Base-by-base conservation (phyloP, 1,284 basidiomycete genomes). In the Vanrija sp. region DNA sequence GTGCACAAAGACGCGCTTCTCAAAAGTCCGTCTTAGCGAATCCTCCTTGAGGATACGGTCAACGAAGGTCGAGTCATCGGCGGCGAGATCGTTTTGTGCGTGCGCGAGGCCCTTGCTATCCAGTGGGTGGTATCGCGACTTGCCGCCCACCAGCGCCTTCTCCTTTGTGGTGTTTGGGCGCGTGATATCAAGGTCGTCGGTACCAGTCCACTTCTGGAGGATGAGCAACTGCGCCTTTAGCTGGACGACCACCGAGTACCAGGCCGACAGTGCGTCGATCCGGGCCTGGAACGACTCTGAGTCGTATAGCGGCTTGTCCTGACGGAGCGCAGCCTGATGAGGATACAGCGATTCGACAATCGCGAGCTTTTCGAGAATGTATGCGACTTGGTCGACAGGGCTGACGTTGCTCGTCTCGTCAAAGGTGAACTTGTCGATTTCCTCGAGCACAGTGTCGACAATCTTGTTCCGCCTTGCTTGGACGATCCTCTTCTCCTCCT, bases 21-120 rank as follows among this genome's bases (percentile, higher is more conserved):
- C 92, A 72, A 98, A 98, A 3, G 91, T 93, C 50, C 88, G 83
- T 74, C 96, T 89, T 66, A 98, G 86, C 16, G 88, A 89, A 68
- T 97, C 95, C 76, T 98, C 96, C 73, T 98, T 98, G 58, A 98
- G 83, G 42, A 98, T 81, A 39, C 92, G 85, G 73, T 98, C 96
- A 38, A 98, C 87, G 72, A 98, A 98, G 48, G 86, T 90, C 40
- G 85, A 66, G 84, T 89, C 59, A 82, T 87, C 57, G 81, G 77
- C 73, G 5, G 63, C 65, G 39, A 65, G 63, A 19, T 65, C 65
- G 34, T 39, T 55, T 19, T 57, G 44, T 18, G 63, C 61, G 23
- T 71, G 58, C 23, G 65, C 65, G 9, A 58, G 54, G 7, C 70
- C 68, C 52, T 73, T 71, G 18, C 59, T 47, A 57, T 73, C 72